Evolutionary conservation across 306 rosid species (phyloP), one percentile per base, ranked within the genome.

Genomic region (Purshia tridentata): DNA sequence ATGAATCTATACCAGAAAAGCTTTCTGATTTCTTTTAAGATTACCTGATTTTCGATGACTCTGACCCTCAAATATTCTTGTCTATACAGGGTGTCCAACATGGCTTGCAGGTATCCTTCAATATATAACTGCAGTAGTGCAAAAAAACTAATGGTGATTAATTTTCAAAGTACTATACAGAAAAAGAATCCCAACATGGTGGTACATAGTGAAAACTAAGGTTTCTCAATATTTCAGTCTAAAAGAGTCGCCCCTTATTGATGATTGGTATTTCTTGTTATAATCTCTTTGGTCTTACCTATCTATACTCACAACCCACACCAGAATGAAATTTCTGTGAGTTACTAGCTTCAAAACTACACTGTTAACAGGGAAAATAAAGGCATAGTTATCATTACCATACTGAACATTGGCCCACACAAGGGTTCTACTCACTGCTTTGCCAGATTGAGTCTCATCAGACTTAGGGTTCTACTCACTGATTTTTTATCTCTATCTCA

Each of bases 41-140:
- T 54, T 86, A 91, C 98, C 97, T 85, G 87, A 87, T 89, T 81
- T 71, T 94, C 96, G 48, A 88, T 73, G 75, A 89, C 98, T 78
- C 91, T 86, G 82, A 91, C 97, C 78, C 98, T 80, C 72, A 94
- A 89, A 76, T 89, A 94, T 76, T 91, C 98, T 83, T 94, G 97
- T 84, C 90, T 86, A 74, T 84, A 94, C 76, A 89, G 69, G 41
- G 97, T 78, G 77, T 94, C 97, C 91, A 91, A 83, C 98, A 91
- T 91, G 69, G 97, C 98, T 88, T 94, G 97, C 77, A 94, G 85
- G 85, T 94, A 94, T 73, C 98, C 98, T 91, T 94, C 98, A 80
- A 94, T 85, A 66, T 91, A 94, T 65, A 91, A 80, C 98, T 94
- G 96, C 86, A 88, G 72, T 69, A 70, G 66, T 55, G 45, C 70